These are phyloP conservation scores for Themeda triandra DNA, from an alignment of 176 grass and related monocot genomes.

Conservation along the genomic window DNA sequence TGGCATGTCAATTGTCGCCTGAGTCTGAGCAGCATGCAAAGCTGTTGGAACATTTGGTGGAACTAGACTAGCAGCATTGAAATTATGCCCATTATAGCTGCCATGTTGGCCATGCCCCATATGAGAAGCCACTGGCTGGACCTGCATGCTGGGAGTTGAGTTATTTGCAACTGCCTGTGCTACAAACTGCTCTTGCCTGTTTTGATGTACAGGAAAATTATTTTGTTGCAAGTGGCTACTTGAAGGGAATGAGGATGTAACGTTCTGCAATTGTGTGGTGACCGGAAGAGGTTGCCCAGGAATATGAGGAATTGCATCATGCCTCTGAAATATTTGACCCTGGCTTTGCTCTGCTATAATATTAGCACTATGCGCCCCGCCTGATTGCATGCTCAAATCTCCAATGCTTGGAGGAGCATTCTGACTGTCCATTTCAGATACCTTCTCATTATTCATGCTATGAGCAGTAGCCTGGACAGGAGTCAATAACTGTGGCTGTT, in stretches of 20 bases:
- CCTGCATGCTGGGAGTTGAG: conserved; percentile 42
- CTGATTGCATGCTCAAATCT: conserved; percentile 32
- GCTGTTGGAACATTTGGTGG: conserved; percentile 36
- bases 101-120: conserved; percentile 35
- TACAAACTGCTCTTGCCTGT: conserved; percentile 49
- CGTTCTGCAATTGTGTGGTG: conserved; percentile 38
- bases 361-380: conserved; percentile 37
- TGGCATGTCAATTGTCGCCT: conserved; percentile 22
- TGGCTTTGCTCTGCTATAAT: conserved; percentile 31
- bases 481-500: conserved; percentile 14
- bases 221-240: conserved; percentile 49
- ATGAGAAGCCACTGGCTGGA: conserved; percentile 44
- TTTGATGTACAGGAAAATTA: conserved; percentile 36
- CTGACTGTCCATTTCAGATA: conserved; percentile 17
- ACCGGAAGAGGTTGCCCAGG: conserved; percentile 24
- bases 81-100: conserved; percentile 37
- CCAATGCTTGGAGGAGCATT: conserved; percentile 14
- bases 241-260: conserved; percentile 30
- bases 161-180: conserved; percentile 35
- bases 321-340: conserved; percentile 25
- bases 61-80: conserved; percentile 40
- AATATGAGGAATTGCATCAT: conserved; percentile 43
- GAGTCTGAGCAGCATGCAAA: conserved; percentile 38
- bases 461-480: conserved; percentile 17
- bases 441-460: conserved; percentile 26